Conservation (phyloP, 78 protist species). For the Salpingoeca rosetta region DNA sequence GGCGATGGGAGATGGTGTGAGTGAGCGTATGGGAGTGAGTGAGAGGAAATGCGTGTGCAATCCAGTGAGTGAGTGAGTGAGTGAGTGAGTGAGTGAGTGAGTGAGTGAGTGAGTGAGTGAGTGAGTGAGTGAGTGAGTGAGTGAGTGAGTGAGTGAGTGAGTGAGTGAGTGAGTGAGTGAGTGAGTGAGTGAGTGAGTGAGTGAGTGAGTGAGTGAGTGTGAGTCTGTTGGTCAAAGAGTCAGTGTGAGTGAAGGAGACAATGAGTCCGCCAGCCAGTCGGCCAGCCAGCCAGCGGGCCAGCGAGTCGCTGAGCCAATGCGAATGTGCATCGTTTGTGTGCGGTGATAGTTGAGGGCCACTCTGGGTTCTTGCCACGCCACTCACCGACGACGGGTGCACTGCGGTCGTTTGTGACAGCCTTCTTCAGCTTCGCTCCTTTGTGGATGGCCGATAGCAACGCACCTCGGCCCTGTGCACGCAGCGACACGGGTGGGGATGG, state of each 20-base stretch:
- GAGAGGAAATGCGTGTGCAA: not conserved
- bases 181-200: not conserved
- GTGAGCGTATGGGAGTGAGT: not conserved
- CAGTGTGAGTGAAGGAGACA: too few relatives aligned
- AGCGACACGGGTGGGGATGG: too few relatives aligned
- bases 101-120: not conserved
- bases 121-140: not conserved
- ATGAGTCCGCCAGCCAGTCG: too few relatives aligned
- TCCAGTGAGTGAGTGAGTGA: not conserved
- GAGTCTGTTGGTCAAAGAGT: not conserved
- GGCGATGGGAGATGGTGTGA: not conserved
- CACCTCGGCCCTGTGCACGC: slow-evolving; percentile 1
- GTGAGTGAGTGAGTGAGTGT: not conserved
- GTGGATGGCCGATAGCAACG: not conserved
- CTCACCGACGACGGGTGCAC: not conserved
- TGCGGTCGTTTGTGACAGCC: slow-evolving; percentile 7
- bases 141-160: not conserved
- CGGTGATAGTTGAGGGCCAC: too few relatives aligned
- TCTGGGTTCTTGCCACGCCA: too few relatives aligned
- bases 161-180: not conserved
- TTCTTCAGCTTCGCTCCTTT: slow-evolving; percentile 13
- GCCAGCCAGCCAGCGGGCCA: too few relatives aligned
- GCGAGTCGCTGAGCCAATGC: too few relatives aligned
- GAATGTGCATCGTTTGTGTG: too few relatives aligned
- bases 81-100: not conserved